Base-by-base conservation (phyloP, 2,329 filamentous ascomycete genomes). In the Karstenula rhodostoma region DNA sequence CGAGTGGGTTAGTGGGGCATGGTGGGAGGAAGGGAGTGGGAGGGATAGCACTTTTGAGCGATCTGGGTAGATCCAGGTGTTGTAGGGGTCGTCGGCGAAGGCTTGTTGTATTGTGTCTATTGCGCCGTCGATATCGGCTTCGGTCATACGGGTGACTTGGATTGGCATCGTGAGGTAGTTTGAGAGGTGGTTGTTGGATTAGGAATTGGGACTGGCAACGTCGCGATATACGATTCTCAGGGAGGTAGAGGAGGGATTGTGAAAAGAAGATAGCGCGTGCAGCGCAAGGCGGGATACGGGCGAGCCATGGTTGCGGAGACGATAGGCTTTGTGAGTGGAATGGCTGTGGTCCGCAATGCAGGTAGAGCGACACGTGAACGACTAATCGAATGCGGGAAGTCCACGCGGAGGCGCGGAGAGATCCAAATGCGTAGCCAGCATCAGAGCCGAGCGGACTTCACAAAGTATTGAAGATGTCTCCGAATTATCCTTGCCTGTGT, bases 31-130 rank as follows among this genome's bases (percentile, higher is more conserved):
- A n/a, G n/a, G n/a, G 43, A 49, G 29, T 33, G 61, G 56, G 61
- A 61, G 63, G 52, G 43, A 44, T 19, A 42, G n/a, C 77, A 86
- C 87, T 73, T 86, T 86, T 32, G 79, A 76, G 46, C 82, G 80
- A 68, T 89, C 86, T 33, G 82, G 79, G 61, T 87, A 90, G 8
- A 88, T 83, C 88, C 88, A 91, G 22, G 80, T 78, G 67, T 87
- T 88, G 69, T 90, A 91, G 0, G 89, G 89, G 67, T 91, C 89
- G 12, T 87, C 82, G 6, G 82, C 84, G 71, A 91, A 91, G 0
- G 88, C 88, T 67, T 85, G 80, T 69, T 91, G 89, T 50, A 91
- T 87, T 47, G 87, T 89, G 42, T 85, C 82, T 53, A 90, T 85
- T 23, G 87, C 87, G 8, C 84, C 86, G 27, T 87, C 83, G 55